Evolutionary conservation across 2,329 filamentous ascomycete species (phyloP).

Genomic region (Plectosphaerella plurivora): DNA sequence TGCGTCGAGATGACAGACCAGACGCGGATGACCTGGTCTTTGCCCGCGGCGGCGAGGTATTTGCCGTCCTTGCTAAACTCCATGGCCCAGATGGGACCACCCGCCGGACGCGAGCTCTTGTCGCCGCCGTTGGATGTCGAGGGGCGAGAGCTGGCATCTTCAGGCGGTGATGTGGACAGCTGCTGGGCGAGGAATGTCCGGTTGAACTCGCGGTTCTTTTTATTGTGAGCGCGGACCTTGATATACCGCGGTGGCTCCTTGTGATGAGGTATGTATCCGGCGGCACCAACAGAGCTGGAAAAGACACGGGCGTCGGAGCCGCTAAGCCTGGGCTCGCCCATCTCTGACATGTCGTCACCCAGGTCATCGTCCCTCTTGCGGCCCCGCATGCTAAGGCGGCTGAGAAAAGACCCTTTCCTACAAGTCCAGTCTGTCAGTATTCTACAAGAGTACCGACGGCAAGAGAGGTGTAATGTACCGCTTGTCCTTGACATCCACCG

Average conservation of each 20-base stretch:
- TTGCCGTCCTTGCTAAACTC: conserved; percentile 91
- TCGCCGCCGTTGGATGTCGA: conserved; percentile 22
- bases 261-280: conserved; percentile 72
- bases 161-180: conserved; percentile 37
- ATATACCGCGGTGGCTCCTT: conserved; percentile 91
- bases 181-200: conserved; percentile 90
- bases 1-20: conserved; percentile 83
- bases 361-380: conserved; percentile 67
- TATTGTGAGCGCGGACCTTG: conserved; percentile 75
- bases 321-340: conserved; percentile 64
- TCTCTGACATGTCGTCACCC: conserved; percentile 65
- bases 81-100: conserved; percentile 80
- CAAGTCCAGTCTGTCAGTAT: conserved; percentile 1
- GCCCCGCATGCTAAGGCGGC: conserved; percentile 67
- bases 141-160: conserved; percentile 23
- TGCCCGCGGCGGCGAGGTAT: conserved; percentile 87
- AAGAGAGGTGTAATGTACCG: conserved; percentile 45
- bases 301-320: conserved; percentile 82
- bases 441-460: neutral
- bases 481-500: conserved; percentile 56
- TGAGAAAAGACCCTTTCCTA: conserved; percentile 90
- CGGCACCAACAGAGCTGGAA: conserved; percentile 66
- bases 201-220: conserved; percentile 77
- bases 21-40: conserved; percentile 78
- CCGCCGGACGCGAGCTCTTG: conserved; percentile 18